Conservation (phyloP, 2,329 filamentous ascomycete genomes). For the Fusarium tuaranense region DNA sequence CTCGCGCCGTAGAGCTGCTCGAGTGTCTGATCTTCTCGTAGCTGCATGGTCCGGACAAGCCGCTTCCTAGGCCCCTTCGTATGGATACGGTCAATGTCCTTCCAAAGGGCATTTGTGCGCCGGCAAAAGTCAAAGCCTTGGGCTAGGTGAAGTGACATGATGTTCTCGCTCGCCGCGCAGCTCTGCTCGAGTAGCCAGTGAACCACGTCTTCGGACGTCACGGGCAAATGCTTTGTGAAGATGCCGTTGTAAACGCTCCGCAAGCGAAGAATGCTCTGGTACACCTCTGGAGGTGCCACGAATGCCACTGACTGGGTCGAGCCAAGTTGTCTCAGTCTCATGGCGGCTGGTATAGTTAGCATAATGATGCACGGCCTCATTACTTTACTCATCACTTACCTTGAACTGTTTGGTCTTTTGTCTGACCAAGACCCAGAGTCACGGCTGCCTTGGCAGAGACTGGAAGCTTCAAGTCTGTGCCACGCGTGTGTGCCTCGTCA, state of each 20-base stretch:
- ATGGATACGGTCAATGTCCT: slow-evolving; percentile 55
- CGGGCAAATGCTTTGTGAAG: not conserved
- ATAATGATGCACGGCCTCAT: fast-evolving
- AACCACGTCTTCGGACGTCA: slow-evolving; percentile 48
- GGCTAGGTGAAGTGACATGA: slow-evolving; percentile 67
- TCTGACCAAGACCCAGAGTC: slow-evolving; percentile 67
- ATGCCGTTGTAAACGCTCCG: slow-evolving; percentile 49
- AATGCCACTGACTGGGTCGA: slow-evolving; percentile 67
- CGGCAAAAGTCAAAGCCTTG: slow-evolving; percentile 73
- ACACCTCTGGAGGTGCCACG: slow-evolving; percentile 69
- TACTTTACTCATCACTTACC: slow-evolving; percentile 51
- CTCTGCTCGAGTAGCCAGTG: slow-evolving; percentile 74
- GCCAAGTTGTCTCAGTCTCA: slow-evolving; percentile 71
- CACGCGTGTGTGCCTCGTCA: slow-evolving; percentile 71
- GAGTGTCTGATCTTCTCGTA: slow-evolving; percentile 68
- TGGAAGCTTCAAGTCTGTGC: slow-evolving; percentile 70
- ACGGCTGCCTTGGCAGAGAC: slow-evolving; percentile 60
- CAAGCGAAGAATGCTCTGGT: slow-evolving; percentile 64
- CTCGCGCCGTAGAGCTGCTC: slow-evolving; percentile 66
- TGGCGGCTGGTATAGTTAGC: slow-evolving; percentile 62
- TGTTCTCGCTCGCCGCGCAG: slow-evolving; percentile 68
- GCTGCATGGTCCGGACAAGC: slow-evolving; percentile 48
- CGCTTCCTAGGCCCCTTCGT: slow-evolving; percentile 47
- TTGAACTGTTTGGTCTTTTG: slow-evolving; percentile 72
- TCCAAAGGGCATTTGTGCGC: slow-evolving; percentile 61